Percentiles rank a stretch among this genome's conserved stretches.
phyloP scores from a whole-genome alignment of 1,284 basidiomycete species.

The Meira miltonrushii region DNA sequence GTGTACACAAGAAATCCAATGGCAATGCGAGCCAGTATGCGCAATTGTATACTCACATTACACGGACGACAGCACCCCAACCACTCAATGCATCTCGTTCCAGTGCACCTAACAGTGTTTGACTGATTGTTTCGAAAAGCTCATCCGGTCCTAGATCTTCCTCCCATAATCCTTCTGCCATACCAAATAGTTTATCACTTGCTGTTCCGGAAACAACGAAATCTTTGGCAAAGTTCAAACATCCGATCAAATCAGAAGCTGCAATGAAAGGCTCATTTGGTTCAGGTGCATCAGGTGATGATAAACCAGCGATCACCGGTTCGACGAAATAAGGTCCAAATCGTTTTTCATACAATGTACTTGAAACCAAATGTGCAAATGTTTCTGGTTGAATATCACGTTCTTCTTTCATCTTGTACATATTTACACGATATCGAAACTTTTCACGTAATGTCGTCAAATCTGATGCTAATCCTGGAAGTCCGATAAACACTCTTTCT shows the following conservation, averaged over 20 bases:
- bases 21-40: too few species aligned
- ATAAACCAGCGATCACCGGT: conserved; percentile 86
- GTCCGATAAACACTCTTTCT: conserved; percentile 84
- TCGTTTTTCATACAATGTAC: conserved; percentile 89
- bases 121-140: conserved; percentile 95
- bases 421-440: conserved; percentile 80
- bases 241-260: conserved; percentile 91
- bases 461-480: conserved; percentile 89
- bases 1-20: too few species aligned
- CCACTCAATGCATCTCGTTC: conserved; percentile 95
- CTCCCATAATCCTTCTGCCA: conserved; percentile 98
- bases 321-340: conserved; percentile 97
- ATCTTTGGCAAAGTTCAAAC: conserved; percentile 89
- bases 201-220: conserved; percentile 96
- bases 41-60: conserved; percentile 74
- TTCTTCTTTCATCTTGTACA: conserved; percentile 99
- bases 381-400: conserved; percentile 93
- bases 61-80: conserved; percentile 90
- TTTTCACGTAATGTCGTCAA: conserved; percentile 71
- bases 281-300: conserved; percentile 57
- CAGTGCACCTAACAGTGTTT: conserved; percentile 88
- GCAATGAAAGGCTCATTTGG: conserved; percentile 85
- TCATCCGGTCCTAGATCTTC: conserved; percentile 93
- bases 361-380: conserved; percentile 90
- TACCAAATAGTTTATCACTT: conserved; percentile 84